Evolutionary conservation across 495 filamentous ascomycete species (phyloP), one percentile per base, ranked within the genome.

Genomic region (Neurospora cerealis): DNA sequence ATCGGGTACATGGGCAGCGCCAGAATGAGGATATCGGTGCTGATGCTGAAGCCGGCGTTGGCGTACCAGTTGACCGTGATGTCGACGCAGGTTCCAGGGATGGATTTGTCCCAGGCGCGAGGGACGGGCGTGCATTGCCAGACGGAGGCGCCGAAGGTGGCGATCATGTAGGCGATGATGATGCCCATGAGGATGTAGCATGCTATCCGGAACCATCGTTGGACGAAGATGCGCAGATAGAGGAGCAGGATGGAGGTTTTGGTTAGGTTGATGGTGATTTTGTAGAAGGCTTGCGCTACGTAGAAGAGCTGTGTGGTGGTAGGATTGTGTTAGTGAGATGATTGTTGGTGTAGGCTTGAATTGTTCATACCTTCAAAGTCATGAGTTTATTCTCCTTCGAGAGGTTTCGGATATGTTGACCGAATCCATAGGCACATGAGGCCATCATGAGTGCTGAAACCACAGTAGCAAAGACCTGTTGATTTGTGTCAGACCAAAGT

Each of bases 1-100:
- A 85, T 73, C 13, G 81, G 77, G 3, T 79, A 75, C 74, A 85
- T 77, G 9, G 83, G 83, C 11, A 86, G 72, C 11, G 71, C 73
- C 5, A 81, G 76, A 39, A 81, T 81, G 70, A 80, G 41, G 9
- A 80, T 39, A n/a, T 79, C 79, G 28, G 77, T 79, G 42, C 76
- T 71, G 24, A 79, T 78, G 69, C 74, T 77, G 70, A 81, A 79
- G 13, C 70, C 77, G 13, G 79, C 78, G 69, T 79, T 78, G 37
- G 75, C 77, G 44, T 76, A 77, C 75, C 75, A 81, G 70, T 75
- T 77, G n/a, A 71, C 39, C 7, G 76, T 75, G 32, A 76, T 76
- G 62, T 73, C 69, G 74, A 82, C 78, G 69, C 80, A 82, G 13
- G 74, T 75, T 1, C 78, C 80, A 4, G 79, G 41, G 34, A 79